These are phyloP conservation scores for Penicillium nucicola DNA, from an alignment of 495 filamentous ascomycete genomes.

Conservation along the genomic window DNA sequence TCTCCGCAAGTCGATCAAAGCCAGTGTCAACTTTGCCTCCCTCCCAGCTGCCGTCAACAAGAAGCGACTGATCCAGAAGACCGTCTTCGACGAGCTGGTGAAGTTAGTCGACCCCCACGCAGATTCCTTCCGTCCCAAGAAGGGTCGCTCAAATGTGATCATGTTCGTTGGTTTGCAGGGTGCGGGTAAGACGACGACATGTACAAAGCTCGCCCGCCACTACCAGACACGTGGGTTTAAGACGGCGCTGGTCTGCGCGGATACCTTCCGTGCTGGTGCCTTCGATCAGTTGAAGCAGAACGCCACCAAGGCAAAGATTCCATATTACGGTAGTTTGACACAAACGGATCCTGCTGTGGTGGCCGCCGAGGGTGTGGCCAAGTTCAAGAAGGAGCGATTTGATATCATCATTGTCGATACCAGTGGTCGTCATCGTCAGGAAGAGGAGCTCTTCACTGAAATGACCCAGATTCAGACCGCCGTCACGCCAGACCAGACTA, in stretches of 20 bases:
- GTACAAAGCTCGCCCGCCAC: slow-evolving; percentile 93
- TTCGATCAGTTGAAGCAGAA: slow-evolving; percentile 99
- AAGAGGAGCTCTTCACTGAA: slow-evolving; percentile 91
- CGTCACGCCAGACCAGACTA: slow-evolving; percentile 91
- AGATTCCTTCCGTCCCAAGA: slow-evolving; percentile 95
- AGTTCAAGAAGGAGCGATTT: slow-evolving; percentile 98
- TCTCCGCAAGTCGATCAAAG: slow-evolving; percentile 89
- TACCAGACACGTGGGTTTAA: slow-evolving; percentile 95
- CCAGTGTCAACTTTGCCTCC: slow-evolving; percentile 88
- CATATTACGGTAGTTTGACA: slow-evolving; percentile 93
- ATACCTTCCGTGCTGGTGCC: slow-evolving; percentile 97
- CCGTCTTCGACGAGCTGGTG: slow-evolving; percentile 96
- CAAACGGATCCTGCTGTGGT: slow-evolving; percentile 95
- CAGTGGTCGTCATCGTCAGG: slow-evolving; percentile 88
- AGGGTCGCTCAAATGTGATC: slow-evolving; percentile 92
- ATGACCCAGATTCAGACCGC: slow-evolving; percentile 97
- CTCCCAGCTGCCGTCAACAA: slow-evolving; percentile 88
- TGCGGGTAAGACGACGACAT: slow-evolving; percentile 96
- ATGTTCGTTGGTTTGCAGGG: slow-evolving; percentile 99
- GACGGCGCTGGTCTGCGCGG: slow-evolving; percentile 91
- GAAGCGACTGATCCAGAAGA: slow-evolving; percentile 96
- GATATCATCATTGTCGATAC: slow-evolving; percentile 99
- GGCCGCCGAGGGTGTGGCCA: slow-evolving; percentile 89
- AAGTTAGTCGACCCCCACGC: slow-evolving; percentile 93
- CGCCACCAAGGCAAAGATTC: slow-evolving; percentile 97